A percentile compares a stretch with the other conserved stretches of the same genome.
Conservation (phyloP, 768 basidiomycete species). For the Lentinula lateritia region DNA sequence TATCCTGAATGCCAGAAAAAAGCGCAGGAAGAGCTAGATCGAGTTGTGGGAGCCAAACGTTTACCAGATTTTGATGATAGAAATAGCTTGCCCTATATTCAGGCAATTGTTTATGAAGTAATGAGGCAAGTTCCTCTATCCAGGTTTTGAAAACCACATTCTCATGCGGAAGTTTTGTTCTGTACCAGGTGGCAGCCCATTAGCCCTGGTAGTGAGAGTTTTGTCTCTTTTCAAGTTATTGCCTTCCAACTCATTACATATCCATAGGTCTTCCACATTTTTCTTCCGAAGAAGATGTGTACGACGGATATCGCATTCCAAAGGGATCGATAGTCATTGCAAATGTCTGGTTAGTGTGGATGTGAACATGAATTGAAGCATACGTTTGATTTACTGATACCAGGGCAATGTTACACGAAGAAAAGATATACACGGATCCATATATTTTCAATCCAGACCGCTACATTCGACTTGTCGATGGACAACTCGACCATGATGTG, state of each 20-base stretch:
- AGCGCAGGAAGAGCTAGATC: conserved; percentile 29
- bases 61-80: conserved; percentile 27
- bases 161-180: neutral
- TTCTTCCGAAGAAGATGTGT: conserved; percentile 8
- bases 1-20: conserved; percentile 24
- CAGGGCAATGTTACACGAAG: conserved; percentile 26
- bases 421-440: conserved; percentile 20
- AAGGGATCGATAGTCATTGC: conserved; percentile 15
- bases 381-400: neutral
- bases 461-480: conserved; percentile 19
- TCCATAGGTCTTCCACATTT: conserved; percentile 5
- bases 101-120: conserved; percentile 9
- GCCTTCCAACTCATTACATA: neutral
- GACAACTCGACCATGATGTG: neutral
- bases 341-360: conserved; percentile 14
- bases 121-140: neutral
- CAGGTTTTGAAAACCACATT: neutral
- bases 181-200: neutral
- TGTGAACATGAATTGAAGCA: neutral
- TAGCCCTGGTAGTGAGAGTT: neutral
- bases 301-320: conserved; percentile 11
- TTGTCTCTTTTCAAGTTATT: neutral
- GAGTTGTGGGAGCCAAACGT: conserved; percentile 21
- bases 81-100: conserved; percentile 4
- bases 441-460: conserved; percentile 26